phyloP scores from a whole-genome alignment of 306 rosid genomes.

The Calophaca sinica region DNA sequence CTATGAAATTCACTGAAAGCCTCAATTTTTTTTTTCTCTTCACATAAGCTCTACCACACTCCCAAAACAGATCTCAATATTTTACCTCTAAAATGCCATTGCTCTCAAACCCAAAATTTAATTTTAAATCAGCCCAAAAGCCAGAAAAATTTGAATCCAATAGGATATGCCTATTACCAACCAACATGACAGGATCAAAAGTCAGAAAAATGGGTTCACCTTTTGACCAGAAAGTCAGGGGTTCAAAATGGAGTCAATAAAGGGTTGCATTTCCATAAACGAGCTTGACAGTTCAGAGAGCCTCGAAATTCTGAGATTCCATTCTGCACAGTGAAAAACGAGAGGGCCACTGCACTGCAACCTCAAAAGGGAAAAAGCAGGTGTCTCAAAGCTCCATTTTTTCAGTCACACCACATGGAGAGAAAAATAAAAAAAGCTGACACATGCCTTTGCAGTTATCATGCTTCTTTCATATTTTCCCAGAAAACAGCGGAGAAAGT shows the following conservation, averaged over 20 bases:
- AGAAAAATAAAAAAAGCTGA: slow-evolving; percentile 65
- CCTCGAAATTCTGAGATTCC: slow-evolving; percentile 73
- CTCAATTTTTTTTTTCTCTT: too few relatives aligned
- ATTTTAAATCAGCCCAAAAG: slow-evolving; percentile 43
- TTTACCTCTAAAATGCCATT: slow-evolving; percentile 39
- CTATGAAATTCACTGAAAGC: background rate
- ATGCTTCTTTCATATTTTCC: slow-evolving; percentile 36
- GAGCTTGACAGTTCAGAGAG: slow-evolving; percentile 15
- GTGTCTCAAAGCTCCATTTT: slow-evolving; percentile 44
- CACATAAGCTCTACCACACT: slow-evolving; percentile 35
- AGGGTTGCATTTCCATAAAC: slow-evolving; percentile 9
- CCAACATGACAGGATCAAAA: slow-evolving; percentile 28
- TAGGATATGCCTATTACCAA: background rate
- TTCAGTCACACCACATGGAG: slow-evolving; percentile 47
- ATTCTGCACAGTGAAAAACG: slow-evolving; percentile 58
- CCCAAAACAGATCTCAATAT: slow-evolving; percentile 59
- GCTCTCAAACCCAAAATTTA: slow-evolving; percentile 32
- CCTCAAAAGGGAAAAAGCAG: slow-evolving; percentile 41
- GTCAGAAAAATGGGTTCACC: slow-evolving; percentile 50
- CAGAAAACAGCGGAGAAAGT: slow-evolving; percentile 50
- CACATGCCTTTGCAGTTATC: slow-evolving; percentile 54
- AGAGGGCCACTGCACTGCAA: slow-evolving; percentile 44
- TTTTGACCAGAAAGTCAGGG: slow-evolving; percentile 56
- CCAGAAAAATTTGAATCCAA: slow-evolving; percentile 31
- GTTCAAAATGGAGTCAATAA: slow-evolving; percentile 45